Base-by-base conservation (phyloP, 176 grass and related monocot species). In the Carex littledalei region DNA sequence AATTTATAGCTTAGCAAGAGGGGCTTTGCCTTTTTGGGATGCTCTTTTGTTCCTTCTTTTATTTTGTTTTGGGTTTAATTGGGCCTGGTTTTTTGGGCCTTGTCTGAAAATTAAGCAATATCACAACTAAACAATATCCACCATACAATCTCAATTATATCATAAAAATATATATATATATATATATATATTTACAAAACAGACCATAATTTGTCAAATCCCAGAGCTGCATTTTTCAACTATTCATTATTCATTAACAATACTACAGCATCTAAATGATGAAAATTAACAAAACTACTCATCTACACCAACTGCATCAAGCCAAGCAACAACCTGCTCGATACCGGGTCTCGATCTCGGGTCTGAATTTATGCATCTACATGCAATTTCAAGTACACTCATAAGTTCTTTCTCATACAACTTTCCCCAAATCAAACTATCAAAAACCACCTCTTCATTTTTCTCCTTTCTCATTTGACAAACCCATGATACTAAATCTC, bases 401-500 rank as follows among this genome's bases (percentile, higher is more conserved):
- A 92, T 3, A 55, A 98, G 89, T 73, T 98, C 92, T 84, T 91
- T 94, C 83, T 94, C 92, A 82, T 86, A 62, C 1, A 52, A n/a
- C 67, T 93, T 93, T 59, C 88, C 87, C 92, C 95, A 94, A 29
- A 98, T 88, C 52, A 84, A 66, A 2, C 72, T 78, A 83, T 94
- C 91, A 0, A 98, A 98, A 78, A 98, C 80, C 58, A 89, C 83
- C 61, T 93, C 92, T 90, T 93, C 91, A 83, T 98, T 98, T 61
- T 88, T 93, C 59, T 94, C 92, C 47, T 65, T 84, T 65, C 92
- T 94, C 95, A 98, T 94, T 78, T 93, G 95, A 68, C 85, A 79
- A 79, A 93, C 91, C 92, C 91, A 94, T 6, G 92, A 90, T 35
- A 98, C 90, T 80, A 98, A 73, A 73, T 98, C 92, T 75, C 92